These are phyloP conservation scores for Fusarium sp. DNA, from an alignment of 2,329 filamentous ascomycete species.

Conservation along the genomic window DNA sequence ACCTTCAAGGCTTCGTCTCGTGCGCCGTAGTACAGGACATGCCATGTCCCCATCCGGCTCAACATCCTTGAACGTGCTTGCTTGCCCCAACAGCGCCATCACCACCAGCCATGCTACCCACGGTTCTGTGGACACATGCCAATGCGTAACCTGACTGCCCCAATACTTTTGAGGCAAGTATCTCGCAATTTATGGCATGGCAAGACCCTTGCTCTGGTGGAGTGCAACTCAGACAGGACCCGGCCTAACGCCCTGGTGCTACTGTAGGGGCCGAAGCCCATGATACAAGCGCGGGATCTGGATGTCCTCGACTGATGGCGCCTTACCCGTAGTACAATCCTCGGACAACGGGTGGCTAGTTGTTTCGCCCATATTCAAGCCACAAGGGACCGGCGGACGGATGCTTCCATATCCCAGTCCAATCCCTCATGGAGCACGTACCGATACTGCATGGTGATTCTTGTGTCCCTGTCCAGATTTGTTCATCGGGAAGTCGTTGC, in stretches of 20 bases:
- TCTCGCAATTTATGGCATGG: neutral
- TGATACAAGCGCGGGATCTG: constrained; percentile 30
- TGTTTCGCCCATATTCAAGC: constrained; percentile 33
- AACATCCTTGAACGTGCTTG: constrained; percentile 6
- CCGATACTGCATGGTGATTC: constrained; percentile 9
- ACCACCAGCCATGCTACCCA: constrained; percentile 1
- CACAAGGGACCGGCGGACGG: constrained; percentile 29
- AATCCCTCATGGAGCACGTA: constrained; percentile 4
- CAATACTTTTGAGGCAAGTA: neutral
- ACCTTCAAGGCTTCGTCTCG: neutral
- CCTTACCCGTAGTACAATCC: constrained; percentile 31
- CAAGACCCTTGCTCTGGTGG: constrained; percentile 15
- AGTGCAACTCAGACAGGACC: constrained; percentile 10
- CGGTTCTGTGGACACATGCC: constrained; percentile 9
- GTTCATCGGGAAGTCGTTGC: constrained; percentile 36
- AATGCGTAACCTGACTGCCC: neutral
- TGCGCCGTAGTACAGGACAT: constrained; percentile 10
- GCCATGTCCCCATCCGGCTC: constrained; percentile 24
- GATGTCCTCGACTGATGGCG: constrained; percentile 17
- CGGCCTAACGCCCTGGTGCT: constrained; percentile 13
- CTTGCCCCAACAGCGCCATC: constrained; percentile 3
- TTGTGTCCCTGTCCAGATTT: constrained; percentile 19
- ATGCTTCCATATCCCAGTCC: constrained; percentile 14
- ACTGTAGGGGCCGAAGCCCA: constrained; percentile 11
- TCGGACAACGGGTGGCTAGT: constrained; percentile 18